These are phyloP conservation scores for Neonectria neomacrospora DNA, from an alignment of 2,329 filamentous ascomycete species.

Conservation along the genomic window DNA sequence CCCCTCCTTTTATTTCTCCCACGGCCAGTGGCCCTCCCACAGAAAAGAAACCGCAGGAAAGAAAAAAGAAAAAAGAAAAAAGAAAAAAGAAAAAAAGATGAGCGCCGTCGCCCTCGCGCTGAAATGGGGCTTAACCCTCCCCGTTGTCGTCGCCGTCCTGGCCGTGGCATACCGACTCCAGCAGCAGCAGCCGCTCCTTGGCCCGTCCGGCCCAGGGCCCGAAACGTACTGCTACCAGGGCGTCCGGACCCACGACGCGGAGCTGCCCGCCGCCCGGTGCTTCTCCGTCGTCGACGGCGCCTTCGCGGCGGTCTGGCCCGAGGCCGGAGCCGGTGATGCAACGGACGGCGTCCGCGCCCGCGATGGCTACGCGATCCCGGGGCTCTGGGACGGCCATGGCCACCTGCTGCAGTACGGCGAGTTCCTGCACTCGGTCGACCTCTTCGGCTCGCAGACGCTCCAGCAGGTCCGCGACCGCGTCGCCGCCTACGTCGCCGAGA, in stretches of 20 bases:
- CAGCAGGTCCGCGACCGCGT: slow-evolving; percentile 65
- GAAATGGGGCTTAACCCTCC: slow-evolving; percentile 48
- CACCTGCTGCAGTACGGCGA: slow-evolving; percentile 75
- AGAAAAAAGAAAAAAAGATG: slow-evolving; percentile 20
- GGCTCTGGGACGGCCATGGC: slow-evolving; percentile 77
- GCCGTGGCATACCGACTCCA: slow-evolving; percentile 48
- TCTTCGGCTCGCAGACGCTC: slow-evolving; percentile 69
- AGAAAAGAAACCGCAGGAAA: neutral
- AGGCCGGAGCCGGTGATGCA: slow-evolving; percentile 44
- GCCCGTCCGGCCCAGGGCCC: slow-evolving; percentile 8
- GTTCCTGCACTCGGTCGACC: slow-evolving; percentile 71
- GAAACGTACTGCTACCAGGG: slow-evolving; percentile 54
- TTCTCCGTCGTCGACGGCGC: slow-evolving; percentile 65
- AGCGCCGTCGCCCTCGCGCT: slow-evolving; percentile 24
- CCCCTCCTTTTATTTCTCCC: neutral
- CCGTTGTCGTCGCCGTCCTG: slow-evolving; percentile 46
- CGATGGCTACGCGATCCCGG: slow-evolving; percentile 69
- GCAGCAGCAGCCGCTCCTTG: slow-evolving; percentile 41
- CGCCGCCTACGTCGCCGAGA: slow-evolving; percentile 59
- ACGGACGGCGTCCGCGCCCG: slow-evolving; percentile 37
- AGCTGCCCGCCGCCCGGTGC: slow-evolving; percentile 58
- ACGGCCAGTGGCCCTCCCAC: neutral
- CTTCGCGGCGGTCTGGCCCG: slow-evolving; percentile 62
- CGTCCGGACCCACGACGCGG: slow-evolving; percentile 51
- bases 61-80: neutral